Percentiles rank a stretch among this genome's conserved stretches.
These are phyloP conservation scores for Sarocladium strictum DNA, from an alignment of 2,329 filamentous ascomycete species.

Conservation along the genomic window DNA sequence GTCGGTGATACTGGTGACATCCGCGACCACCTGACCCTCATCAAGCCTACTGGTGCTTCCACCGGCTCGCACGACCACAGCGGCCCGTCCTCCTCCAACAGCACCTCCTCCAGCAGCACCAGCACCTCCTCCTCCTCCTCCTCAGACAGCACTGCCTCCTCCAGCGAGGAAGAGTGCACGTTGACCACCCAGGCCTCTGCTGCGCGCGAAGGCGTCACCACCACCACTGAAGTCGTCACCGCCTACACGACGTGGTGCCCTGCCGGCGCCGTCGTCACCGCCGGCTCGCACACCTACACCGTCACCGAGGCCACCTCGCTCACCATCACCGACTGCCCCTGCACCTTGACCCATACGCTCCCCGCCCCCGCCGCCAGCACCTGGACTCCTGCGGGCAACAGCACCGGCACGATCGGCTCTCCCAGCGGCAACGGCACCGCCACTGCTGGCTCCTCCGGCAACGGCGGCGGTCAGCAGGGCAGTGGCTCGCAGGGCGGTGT, in stretches of 20 bases:
- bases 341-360: conserved; percentile 36
- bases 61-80: too few species aligned
- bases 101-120: neutral
- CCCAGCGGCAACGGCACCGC: neutral
- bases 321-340: conserved; percentile 59
- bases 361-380: neutral
- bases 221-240: conserved; percentile 61
- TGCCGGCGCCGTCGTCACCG: conserved; percentile 54
- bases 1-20: neutral
- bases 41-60: neutral
- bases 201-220: conserved; percentile 39
- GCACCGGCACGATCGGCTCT: neutral
- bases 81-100: too few species aligned
- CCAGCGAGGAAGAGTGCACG: neutral
- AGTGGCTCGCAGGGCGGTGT: too few species aligned
- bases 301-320: conserved; percentile 58
- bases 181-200: conserved; percentile 29
- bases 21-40: conserved; percentile 1
- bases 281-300: conserved; percentile 62
- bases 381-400: neutral
- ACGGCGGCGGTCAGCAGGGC: neutral
- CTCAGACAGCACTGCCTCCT: neutral
- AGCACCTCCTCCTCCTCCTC: neutral
- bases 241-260: conserved; percentile 69
- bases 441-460: neutral